Evolutionary conservation across 495 filamentous ascomycete genomes (phyloP), one percentile per base, ranked within the genome.

Genomic region (Penicillium egyptiacum): DNA sequence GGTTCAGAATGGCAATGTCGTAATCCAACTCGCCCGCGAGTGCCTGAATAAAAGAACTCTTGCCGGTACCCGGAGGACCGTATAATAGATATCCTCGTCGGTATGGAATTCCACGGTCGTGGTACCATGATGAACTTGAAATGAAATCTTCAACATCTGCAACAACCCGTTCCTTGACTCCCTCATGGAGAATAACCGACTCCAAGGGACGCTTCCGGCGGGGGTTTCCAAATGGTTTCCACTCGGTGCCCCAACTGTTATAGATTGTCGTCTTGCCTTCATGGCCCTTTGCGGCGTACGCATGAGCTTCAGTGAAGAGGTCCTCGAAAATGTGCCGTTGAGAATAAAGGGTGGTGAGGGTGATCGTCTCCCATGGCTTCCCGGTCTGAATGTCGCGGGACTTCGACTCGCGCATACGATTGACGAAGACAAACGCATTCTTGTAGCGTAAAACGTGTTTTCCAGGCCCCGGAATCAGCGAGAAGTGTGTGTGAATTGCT

Each of bases 201-300:
- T 89, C 84, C 11, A 98, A 71, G 0, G 93, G 91, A 25, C 94
- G 81, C 71, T 97, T 96, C 60, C 89, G 82, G 37, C 91, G 84
- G 26, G 94, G 90, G 55, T 92, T 83, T 40, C 94, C 95, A 61
- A 98, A 89, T n/a, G 80, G 84, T 50, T 82, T 75, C 94, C 94
- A 98, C 58, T 81, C 75, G 28, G 88, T 86, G n/a, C 86, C 86
- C 73, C 86, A 81, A 17, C 88, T 86, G 30, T 88, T 93, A 70
- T 92, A 97, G 31, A 98, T 88, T 3, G 92, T 82, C 6, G 95
- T 98, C 72, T 96, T 96, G n/a, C 94, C 94, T 70, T 97, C 89
- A 50, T 88, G 85, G 30, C 86, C 86, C 61, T 82, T 81, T 14
- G 83, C 78, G 1, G 90, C 90, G 42, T 97, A 81, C 6, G 81